Evolutionary conservation across 2,329 filamentous ascomycete species (phyloP).

Genomic region (Paecilomyces formosus): DNA sequence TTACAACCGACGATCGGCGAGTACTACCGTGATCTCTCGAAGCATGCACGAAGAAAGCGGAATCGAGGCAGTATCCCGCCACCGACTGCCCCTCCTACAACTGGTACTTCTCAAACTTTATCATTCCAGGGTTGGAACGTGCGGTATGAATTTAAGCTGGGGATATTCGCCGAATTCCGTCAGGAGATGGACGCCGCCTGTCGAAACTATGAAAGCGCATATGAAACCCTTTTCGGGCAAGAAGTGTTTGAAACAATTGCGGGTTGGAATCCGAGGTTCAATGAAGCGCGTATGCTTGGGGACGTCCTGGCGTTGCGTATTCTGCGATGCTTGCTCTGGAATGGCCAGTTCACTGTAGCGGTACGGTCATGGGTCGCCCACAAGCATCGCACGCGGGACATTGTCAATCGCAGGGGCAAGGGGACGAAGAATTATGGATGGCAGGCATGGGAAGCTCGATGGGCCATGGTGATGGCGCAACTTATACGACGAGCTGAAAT

Average conservation of each 20-base stretch:
- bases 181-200: slow-evolving; percentile 85
- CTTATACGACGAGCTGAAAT: slow-evolving; percentile 48
- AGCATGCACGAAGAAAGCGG: slow-evolving; percentile 82
- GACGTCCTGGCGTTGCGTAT: slow-evolving; percentile 75
- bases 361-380: slow-evolving; percentile 76
- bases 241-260: slow-evolving; percentile 85
- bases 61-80: slow-evolving; percentile 69
- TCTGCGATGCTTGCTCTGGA: slow-evolving; percentile 75
- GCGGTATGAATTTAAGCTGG: slow-evolving; percentile 90
- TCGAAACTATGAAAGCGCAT: slow-evolving; percentile 78
- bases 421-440: slow-evolving; percentile 87
- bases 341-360: slow-evolving; percentile 68
- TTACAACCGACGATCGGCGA: slow-evolving; percentile 72
- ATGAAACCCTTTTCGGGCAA: slow-evolving; percentile 71
- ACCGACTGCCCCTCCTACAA: slow-evolving; percentile 74
- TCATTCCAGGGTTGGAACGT: slow-evolving; percentile 84
- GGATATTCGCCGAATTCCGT: slow-evolving; percentile 82
- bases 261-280: slow-evolving; percentile 83
- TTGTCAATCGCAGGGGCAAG: slow-evolving; percentile 75
- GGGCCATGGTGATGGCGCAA: slow-evolving; percentile 56
- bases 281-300: slow-evolving; percentile 81
- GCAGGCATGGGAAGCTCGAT: slow-evolving; percentile 84
- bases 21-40: slow-evolving; percentile 90
- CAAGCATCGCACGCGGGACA: slow-evolving; percentile 62
- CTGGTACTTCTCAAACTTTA: slow-evolving; percentile 77